phyloP scores from a whole-genome alignment of 495 filamentous ascomycete species.

The Lineolata rhizophorae region DNA sequence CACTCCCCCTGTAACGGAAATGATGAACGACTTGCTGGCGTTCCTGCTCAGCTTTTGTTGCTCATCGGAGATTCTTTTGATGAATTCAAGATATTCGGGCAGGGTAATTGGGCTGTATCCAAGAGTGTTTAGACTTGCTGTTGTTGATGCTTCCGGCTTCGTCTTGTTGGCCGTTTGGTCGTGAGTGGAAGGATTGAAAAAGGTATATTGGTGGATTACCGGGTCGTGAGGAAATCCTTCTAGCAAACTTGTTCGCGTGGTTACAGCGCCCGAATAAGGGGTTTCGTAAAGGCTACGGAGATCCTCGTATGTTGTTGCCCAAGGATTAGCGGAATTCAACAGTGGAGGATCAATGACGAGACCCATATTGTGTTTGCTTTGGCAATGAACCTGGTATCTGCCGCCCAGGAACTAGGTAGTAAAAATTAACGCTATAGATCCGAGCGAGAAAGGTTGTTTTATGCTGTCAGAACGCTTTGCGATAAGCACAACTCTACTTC shows the following conservation, averaged over 20 bases:
- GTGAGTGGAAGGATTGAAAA: conserved; percentile 16
- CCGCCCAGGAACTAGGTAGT: too few species aligned
- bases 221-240: conserved; percentile 35
- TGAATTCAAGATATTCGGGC: conserved; percentile 15
- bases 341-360: conserved; percentile 45
- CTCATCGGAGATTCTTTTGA: conserved; percentile 9
- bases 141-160: too few species aligned
- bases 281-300: conserved; percentile 31
- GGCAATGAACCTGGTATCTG: too few species aligned
- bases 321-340: conserved; percentile 47
- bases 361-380: too few species aligned
- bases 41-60: background rate
- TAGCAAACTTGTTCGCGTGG: conserved; percentile 39
- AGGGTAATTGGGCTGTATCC: conserved; percentile 22
- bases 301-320: conserved; percentile 40
- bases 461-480: too few species aligned
- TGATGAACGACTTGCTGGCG: conserved; percentile 32
- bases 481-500: too few species aligned
- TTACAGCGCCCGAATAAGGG: conserved; percentile 42
- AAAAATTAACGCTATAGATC: too few species aligned
- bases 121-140: conserved; percentile 21
- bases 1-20: conserved; percentile 43
- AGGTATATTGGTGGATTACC: conserved; percentile 20
- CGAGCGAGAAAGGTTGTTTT: too few species aligned
- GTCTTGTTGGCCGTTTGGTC: conserved; percentile 1